Evolutionary conservation across 108 stramenopile genomes (phyloP), one percentile per base, ranked within the genome.

Genomic region (Mediolabrus comicus): DNA sequence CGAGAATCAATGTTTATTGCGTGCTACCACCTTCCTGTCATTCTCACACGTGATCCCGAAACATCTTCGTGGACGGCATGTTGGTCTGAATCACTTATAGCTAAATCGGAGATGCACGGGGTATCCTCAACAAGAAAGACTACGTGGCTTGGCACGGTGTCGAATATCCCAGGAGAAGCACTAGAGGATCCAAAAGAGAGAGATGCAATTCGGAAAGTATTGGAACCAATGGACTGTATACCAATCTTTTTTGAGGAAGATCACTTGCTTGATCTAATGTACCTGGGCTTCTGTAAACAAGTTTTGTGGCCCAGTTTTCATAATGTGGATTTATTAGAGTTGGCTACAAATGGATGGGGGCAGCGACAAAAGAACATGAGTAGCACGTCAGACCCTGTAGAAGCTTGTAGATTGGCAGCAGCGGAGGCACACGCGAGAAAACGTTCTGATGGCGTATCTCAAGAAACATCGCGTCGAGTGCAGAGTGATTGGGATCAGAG

Each of bases 301-400:
- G 93, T 98, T 19, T 67, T 99, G 16, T 98, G 99, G 97, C 98
- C 98, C 3, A 85, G 90, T 36, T 98, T 99, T 72, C 98, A 99
- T 77, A 99, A 99, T 65, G 97, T 99, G 43, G 95, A 97, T 53
- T 57, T 92, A 46, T 60, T 97, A 9, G 96, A 96, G 79, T 78
- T 90, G 75, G 82, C 82, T 36, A 87, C 82, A 26, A 81, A 83
- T 56, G 80, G 80, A 51, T 81, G 80, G 80, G 80, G 80, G n/a
- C 69, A 80, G 27, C 36, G 75, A 53, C 76, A 71, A 36, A 60
- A 67, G 29, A 69, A 55, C 31, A 59, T 35, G 55, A 58, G 22
- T 32, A 43, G 76, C 27, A 51, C 55, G 9, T 49, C 46, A 0
- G 78, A 79, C 58, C 78, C 54, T 27, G 78, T 79, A 7, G 59